These are phyloP conservation scores for Coelastrella sp. DNA, from an alignment of 139 green algal species.

Conservation along the genomic window DNA sequence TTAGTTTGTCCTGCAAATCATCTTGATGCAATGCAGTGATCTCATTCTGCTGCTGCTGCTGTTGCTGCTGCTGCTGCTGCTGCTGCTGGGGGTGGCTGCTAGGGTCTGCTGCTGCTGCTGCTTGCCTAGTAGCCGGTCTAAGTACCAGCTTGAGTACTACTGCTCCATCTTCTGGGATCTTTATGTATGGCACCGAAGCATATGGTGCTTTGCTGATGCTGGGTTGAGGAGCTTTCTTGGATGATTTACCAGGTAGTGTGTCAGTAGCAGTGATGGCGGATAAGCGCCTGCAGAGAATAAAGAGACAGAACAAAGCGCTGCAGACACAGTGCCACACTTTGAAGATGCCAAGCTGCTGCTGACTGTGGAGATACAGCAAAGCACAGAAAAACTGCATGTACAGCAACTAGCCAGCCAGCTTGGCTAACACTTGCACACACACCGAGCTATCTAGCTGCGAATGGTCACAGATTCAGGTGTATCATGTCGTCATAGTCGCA, in stretches of 20 bases:
- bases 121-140: neutral
- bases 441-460: too few species aligned
- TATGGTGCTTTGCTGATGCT: neutral
- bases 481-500: too few species aligned
- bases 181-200: neutral
- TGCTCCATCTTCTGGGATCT: conserved; percentile 15
- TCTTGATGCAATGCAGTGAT: neutral
- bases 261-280: neutral
- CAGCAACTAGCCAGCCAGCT: too few species aligned
- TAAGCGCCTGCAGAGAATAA: neutral
- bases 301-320: neutral
- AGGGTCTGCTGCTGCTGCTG: neutral
- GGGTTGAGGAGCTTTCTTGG: neutral
- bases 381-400: too few species aligned
- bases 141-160: conserved; percentile 35
- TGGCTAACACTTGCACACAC: too few species aligned
- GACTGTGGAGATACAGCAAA: neutral
- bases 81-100: too few species aligned
- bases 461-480: neutral
- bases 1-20: neutral
- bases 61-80: conserved; percentile 20
- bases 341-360: neutral
- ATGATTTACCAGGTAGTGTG: neutral
- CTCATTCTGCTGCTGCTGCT: neutral
- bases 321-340: neutral